Evolutionary conservation across 164 flowering plant species (phyloP).

Genomic region (Akebia trifoliata): DNA sequence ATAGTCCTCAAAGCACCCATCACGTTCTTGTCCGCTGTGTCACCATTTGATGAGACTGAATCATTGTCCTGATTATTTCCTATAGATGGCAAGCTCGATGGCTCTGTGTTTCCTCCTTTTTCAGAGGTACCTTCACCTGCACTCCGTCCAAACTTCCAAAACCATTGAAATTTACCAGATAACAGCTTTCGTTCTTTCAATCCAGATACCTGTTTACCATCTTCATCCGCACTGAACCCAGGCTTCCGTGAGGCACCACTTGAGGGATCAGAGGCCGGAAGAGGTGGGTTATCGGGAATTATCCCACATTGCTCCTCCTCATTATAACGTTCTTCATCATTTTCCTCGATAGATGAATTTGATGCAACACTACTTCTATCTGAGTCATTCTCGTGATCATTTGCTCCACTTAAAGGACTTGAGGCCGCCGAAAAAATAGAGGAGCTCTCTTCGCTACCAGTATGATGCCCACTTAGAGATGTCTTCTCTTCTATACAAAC

Average conservation of each 20-base stretch:
- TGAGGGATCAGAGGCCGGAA: slow-evolving; percentile 33
- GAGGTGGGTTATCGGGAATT: slow-evolving; percentile 27
- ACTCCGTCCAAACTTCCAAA: slow-evolving; percentile 76
- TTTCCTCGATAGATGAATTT: slow-evolving; percentile 40
- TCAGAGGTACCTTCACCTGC: slow-evolving; percentile 47
- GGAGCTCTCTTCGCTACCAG: slow-evolving; percentile 56
- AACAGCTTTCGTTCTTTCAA: slow-evolving; percentile 53
- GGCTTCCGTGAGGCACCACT: slow-evolving; percentile 19
- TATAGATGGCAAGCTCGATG: slow-evolving; percentile 11
- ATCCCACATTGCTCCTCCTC: slow-evolving; percentile 21
- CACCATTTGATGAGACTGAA: slow-evolving; percentile 24
- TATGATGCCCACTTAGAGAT: slow-evolving; percentile 28
- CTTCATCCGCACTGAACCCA: slow-evolving; percentile 19
- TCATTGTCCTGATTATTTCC: slow-evolving; percentile 11
- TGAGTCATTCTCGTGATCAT: slow-evolving; percentile 49
- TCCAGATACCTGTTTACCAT: slow-evolving; percentile 21
- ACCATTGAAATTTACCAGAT: slow-evolving; percentile 73
- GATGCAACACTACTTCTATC: slow-evolving; percentile 71
- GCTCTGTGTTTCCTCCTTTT: slow-evolving; percentile 25
- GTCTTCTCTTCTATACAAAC: slow-evolving; percentile 25
- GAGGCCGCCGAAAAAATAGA: slow-evolving; percentile 51
- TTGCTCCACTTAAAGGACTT: slow-evolving; percentile 40
- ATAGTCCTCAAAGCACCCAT: slow-evolving; percentile 62
- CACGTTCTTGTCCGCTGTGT: slow-evolving; percentile 54
- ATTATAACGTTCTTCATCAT: slow-evolving; percentile 29